A percentile compares a stretch with the other conserved stretches of the same genome.
Conservation (phyloP, 169 alveolate species). For the Plasmodium blacklocki region DNA sequence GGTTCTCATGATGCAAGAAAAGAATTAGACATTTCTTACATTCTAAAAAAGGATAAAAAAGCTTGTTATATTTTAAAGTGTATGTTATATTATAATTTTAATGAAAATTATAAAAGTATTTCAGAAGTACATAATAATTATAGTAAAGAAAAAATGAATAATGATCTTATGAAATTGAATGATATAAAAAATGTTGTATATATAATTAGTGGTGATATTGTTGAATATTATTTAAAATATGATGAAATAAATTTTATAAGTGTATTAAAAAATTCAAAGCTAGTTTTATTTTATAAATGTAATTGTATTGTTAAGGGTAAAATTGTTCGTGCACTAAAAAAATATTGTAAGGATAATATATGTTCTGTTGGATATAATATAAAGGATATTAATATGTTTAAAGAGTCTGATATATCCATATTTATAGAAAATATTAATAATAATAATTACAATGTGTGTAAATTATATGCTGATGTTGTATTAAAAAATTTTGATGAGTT, state of each 20-base stretch:
- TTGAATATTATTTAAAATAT: slow-evolving; percentile 26
- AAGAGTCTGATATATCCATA: slow-evolving; percentile 46
- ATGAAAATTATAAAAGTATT: too few species aligned
- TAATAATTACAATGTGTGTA: not conserved
- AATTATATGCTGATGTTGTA: slow-evolving; percentile 40
- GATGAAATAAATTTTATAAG: slow-evolving; percentile 6
- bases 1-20: too few species aligned
- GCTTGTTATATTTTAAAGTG: too few species aligned
- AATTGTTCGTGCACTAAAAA: slow-evolving; percentile 6
- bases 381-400: slow-evolving; percentile 45
- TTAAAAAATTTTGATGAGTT: slow-evolving; percentile 32
- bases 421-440: slow-evolving; percentile 1
- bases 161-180: not conserved
- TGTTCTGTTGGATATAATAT: slow-evolving; percentile 33
- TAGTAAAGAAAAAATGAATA: too few species aligned
- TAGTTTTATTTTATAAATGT: slow-evolving; percentile 29
- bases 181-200: slow-evolving; percentile 5
- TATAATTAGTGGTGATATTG: slow-evolving; percentile 32
- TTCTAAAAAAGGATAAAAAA: too few species aligned
- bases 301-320: slow-evolving; percentile 34
- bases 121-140: too few species aligned
- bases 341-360: not conserved
- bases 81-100: too few species aligned
- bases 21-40: too few species aligned
- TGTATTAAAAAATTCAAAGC: not conserved